A percentile compares a stretch with the other conserved stretches of the same genome.
Conservation (phyloP, 1,284 basidiomycete species). For the Mycosarcoma mackinlayi region DNA sequence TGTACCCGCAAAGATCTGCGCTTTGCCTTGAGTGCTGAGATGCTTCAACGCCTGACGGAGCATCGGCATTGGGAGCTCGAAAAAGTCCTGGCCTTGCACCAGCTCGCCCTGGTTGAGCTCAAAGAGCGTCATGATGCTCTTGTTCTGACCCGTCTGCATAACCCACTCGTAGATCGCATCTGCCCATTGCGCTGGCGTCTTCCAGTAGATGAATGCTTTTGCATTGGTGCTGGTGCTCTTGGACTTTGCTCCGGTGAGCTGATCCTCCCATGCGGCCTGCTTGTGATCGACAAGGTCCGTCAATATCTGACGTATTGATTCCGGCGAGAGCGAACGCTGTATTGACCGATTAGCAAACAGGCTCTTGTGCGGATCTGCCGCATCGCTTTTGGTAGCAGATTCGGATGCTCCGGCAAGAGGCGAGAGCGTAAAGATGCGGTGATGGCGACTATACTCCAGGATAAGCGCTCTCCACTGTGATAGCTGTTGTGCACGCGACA, state of each 20-base stretch:
- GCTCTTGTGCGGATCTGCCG: constrained; percentile 18
- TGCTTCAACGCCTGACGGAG: constrained; percentile 70
- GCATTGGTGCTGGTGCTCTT: not conserved
- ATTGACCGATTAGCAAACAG: constrained; percentile 42
- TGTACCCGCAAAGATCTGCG: constrained; percentile 70
- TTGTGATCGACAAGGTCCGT: constrained; percentile 55
- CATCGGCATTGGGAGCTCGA: constrained; percentile 69
- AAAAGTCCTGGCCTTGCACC: constrained; percentile 70
- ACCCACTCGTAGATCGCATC: constrained; percentile 72
- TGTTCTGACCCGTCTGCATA: constrained; percentile 71
- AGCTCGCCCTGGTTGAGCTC: constrained; percentile 72
- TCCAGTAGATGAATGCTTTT: constrained; percentile 71
- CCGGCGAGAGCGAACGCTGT: constrained; percentile 32
- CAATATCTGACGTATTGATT: constrained; percentile 46
- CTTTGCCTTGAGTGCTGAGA: constrained; percentile 71
- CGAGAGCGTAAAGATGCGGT: constrained; percentile 70
- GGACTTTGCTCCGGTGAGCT: constrained; percentile 53
- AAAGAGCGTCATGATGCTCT: constrained; percentile 73
- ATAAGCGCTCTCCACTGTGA: constrained; percentile 71
- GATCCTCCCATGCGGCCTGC: constrained; percentile 37
- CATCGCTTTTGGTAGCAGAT: not conserved
- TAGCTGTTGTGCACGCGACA: constrained; percentile 70
- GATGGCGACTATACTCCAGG: constrained; percentile 69
- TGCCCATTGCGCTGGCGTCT: constrained; percentile 72
- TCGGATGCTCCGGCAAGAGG: constrained; percentile 37